Evolutionary conservation across 345 rosid species (phyloP), one percentile per base, ranked within the genome.

Genomic region (Hypericum perforatum): DNA sequence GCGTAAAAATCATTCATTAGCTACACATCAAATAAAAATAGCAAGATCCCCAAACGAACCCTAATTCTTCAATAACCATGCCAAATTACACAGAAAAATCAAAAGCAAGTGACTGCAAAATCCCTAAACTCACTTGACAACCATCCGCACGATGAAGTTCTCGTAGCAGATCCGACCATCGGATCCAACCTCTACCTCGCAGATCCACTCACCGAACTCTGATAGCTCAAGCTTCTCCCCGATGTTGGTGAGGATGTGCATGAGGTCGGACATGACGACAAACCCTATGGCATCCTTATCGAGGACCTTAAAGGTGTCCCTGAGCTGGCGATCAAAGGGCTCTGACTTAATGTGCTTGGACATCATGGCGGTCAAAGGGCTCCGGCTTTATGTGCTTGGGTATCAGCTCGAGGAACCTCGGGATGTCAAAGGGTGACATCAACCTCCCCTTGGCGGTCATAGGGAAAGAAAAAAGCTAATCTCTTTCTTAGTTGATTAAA

Each of bases 261-360:
- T 14, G 16, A 45, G 49, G n/a, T 45, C 49, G 15, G 12, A 16
- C 3, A 45, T 16, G n/a, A 16, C 12, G 49, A 45, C 49, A 16
- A 45, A 45, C 13, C 49, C 49, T 5, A 16, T 11, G 49, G 49
- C 12, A 7, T 45, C 49, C 49, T 45, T 45, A 8, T 45, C 49
- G 49, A 45, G 49, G 13, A 45, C 49, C 49, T 45, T 45, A 16
- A 45, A 45, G 5, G 49, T 16, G 49, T 45, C 49, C 15, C 49
- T 15, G 49, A 45, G 49, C 49, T 45, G 49, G n/a, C 49, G 49
- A 11, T 45, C 49, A 16, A 45, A 45, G 49, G 49, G 49, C 49
- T 45, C 49, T 8, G 49, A 0, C 14, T 45, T 45, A 15, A 45
- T 45, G 29, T 46, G 15, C 16, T 46, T 16, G 50, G 5, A 0